Conservation (phyloP, 768 basidiomycete species). For the Cyclocybe cylindracea region DNA sequence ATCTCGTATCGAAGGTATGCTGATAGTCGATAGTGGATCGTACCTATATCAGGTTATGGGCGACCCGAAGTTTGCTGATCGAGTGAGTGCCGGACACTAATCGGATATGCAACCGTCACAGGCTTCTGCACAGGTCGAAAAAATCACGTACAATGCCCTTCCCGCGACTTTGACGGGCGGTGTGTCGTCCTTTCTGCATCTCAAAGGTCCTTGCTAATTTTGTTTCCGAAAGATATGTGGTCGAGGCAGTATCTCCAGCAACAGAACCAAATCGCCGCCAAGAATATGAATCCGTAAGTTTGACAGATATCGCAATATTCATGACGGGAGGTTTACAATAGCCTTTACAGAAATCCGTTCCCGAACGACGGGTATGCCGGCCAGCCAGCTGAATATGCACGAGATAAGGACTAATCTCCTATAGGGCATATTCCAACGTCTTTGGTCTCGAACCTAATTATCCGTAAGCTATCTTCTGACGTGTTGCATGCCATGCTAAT, state of each 20-base stretch:
- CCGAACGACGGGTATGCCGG: slow-evolving; percentile 48
- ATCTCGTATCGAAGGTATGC: neutral
- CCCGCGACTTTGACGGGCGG: slow-evolving; percentile 49
- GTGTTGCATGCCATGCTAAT: neutral
- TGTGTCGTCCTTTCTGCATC: slow-evolving; percentile 13
- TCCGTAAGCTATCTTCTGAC: slow-evolving; percentile 27
- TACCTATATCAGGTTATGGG: slow-evolving; percentile 58
- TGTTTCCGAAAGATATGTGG: slow-evolving; percentile 49
- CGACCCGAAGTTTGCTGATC: slow-evolving; percentile 51
- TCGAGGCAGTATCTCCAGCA: slow-evolving; percentile 60
- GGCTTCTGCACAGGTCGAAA: slow-evolving; percentile 33
- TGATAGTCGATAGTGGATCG: slow-evolving; percentile 39
- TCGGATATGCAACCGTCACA: neutral
- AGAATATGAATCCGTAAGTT: slow-evolving; percentile 53
- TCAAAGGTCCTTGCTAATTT: neutral
- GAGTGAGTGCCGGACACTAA: slow-evolving; percentile 28
- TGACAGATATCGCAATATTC: neutral
- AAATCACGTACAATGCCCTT: slow-evolving; percentile 53
- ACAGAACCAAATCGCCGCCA: slow-evolving; percentile 56
- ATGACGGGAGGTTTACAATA: neutral
- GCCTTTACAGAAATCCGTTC: slow-evolving; percentile 46
- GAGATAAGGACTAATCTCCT: neutral
- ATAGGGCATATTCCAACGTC: slow-evolving; percentile 48
- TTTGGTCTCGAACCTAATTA: slow-evolving; percentile 54
- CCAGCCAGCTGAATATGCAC: neutral